Percentiles rank a stretch among this genome's conserved stretches.
These are phyloP conservation scores for Fraxinus sp. DNA, from an alignment of 305 asterid genomes.

Conservation along the genomic window DNA sequence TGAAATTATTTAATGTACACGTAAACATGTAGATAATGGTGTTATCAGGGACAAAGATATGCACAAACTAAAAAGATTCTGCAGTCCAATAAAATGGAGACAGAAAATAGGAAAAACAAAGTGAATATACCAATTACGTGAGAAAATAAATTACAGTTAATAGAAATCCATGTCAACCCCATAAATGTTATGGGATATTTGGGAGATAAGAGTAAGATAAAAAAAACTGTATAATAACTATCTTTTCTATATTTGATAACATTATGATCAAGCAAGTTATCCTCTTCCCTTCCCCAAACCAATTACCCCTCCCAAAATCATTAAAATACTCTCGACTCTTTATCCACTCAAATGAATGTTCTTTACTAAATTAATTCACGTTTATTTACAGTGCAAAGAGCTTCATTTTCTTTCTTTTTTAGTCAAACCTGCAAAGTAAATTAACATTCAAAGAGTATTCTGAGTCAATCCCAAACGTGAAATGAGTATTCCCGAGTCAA, in stretches of 20 bases:
- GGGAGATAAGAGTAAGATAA: background rate
- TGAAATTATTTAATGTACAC: background rate
- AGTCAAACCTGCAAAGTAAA: background rate
- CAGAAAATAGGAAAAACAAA: background rate
- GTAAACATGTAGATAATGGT: background rate
- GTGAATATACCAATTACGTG: background rate
- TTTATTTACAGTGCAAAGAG: background rate
- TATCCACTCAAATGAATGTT: background rate
- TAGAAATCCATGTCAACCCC: background rate
- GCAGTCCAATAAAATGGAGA: constrained; percentile 14
- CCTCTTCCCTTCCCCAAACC: background rate
- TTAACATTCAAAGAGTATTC: background rate
- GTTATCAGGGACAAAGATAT: constrained; percentile 12
- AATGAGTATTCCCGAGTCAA: background rate
- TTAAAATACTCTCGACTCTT: background rate
- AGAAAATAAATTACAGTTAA: background rate
- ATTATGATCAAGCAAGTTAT: background rate
- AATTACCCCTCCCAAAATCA: background rate
- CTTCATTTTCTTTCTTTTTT: background rate
- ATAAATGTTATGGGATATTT: background rate
- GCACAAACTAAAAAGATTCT: background rate
- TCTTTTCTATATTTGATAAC: background rate
- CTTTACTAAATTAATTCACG: background rate
- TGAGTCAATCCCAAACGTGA: background rate
- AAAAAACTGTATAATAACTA: background rate